Evolutionary conservation across 306 rosid species (phyloP).

Genomic region (Casuarina glauca): DNA sequence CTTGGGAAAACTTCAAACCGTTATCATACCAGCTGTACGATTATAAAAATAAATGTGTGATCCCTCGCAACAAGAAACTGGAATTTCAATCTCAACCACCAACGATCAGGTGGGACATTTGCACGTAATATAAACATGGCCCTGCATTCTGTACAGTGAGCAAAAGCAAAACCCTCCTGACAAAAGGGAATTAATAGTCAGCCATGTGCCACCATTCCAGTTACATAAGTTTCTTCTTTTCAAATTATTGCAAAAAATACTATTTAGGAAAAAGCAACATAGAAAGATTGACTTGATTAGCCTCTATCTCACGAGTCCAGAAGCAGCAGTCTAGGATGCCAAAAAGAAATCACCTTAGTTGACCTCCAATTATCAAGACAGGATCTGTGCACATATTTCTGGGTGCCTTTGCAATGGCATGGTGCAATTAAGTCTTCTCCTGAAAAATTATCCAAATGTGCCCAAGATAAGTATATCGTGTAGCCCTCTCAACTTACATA

Average conservation of each 20-base stretch:
- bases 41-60: slow-evolving; percentile 89
- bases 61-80: slow-evolving; percentile 98
- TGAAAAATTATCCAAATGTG: slow-evolving; percentile 31
- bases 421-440: slow-evolving; percentile 97
- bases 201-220: slow-evolving; percentile 12
- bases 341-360: slow-evolving; percentile 61
- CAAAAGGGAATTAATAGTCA: slow-evolving; percentile 28
- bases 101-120: slow-evolving; percentile 89
- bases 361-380: slow-evolving; percentile 99
- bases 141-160: slow-evolving; percentile 98
- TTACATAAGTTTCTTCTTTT: neutral
- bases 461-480: neutral
- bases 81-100: slow-evolving; percentile 97
- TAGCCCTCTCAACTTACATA: neutral
- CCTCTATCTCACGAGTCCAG: slow-evolving; percentile 11
- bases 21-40: slow-evolving; percentile 80
- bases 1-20: slow-evolving; percentile 5
- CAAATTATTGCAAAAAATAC: neutral
- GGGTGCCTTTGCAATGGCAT: slow-evolving; percentile 98
- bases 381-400: slow-evolving; percentile 87
- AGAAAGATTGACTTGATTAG: neutral
- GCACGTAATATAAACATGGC: slow-evolving; percentile 85
- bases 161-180: slow-evolving; percentile 98
- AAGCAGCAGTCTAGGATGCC: slow-evolving; percentile 1
- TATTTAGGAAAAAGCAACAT: neutral